Conservation (phyloP, 306 rosid genomes). For the Medicago truncatula region MtrunA17r5.0-ANR NC_053043.1:23306001-23306500, state of each 20-base stretch:
- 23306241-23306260: conserved; percentile 14
- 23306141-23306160: conserved; percentile 7
- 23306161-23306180: conserved; percentile 14
- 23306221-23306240: not conserved
- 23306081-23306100: not conserved
- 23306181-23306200: conserved; percentile 14
- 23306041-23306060: conserved; percentile 12
- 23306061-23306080: conserved; percentile 14
- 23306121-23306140: conserved; percentile 2
- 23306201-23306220: conserved; percentile 7
- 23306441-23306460: conserved; percentile 7
- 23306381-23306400: not conserved
- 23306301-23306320: not conserved
- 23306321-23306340: conserved; percentile 4
- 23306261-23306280: conserved; percentile 23
- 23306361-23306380: not conserved
- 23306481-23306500: not conserved
- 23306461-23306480: conserved; percentile 6
- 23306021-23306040: not conserved
- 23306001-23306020: conserved; percentile 25
- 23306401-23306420: not conserved
- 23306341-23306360: conserved; percentile 3
- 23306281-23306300: conserved; percentile 24
- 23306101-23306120: conserved; percentile 5
- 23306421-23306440: conserved; percentile 5